Percentiles rank a stretch among this genome's conserved stretches.
Evolutionary conservation across 306 rosid genomes (phyloP).

Genomic region (barrel medic (Medicago truncatula)): DNA sequence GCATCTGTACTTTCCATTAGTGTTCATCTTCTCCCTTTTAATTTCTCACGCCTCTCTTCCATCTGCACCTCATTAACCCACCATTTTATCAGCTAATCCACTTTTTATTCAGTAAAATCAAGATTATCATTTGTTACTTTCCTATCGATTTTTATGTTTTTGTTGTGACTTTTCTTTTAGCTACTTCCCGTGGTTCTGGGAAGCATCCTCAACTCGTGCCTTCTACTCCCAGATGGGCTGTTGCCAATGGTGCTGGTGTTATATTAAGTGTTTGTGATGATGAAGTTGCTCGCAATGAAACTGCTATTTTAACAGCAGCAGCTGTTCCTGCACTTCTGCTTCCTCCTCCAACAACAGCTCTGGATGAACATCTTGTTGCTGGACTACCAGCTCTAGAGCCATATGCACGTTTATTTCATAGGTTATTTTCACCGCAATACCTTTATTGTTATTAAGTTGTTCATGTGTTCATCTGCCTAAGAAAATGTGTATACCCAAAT

Average conservation of each 20-base stretch:
- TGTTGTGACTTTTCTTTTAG: constrained; percentile 46
- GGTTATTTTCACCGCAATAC: constrained; percentile 56
- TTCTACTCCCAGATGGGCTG: constrained; percentile 98
- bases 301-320: constrained; percentile 93
- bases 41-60: background rate
- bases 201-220: constrained; percentile 97
- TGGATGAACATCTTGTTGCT: constrained; percentile 97
- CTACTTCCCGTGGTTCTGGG: constrained; percentile 94
- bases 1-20: background rate
- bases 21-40: background rate
- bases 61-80: background rate
- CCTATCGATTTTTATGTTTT: background rate
- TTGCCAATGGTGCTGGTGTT: constrained; percentile 99
- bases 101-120: background rate
- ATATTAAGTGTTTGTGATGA: constrained; percentile 97
- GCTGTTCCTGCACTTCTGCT: constrained; percentile 98
- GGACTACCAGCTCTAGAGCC: constrained; percentile 99
- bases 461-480: constrained; percentile 22
- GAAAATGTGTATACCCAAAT: constrained; percentile 25
- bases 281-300: constrained; percentile 95
- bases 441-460: constrained; percentile 25
- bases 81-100: background rate
- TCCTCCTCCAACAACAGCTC: constrained; percentile 98
- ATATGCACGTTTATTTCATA: constrained; percentile 95
- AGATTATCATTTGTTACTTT: background rate